Evolutionary conservation across 2,329 filamentous ascomycete species (phyloP), one percentile per base, ranked within the genome.

Genomic region (Pseudocercospora fuligena): DNA sequence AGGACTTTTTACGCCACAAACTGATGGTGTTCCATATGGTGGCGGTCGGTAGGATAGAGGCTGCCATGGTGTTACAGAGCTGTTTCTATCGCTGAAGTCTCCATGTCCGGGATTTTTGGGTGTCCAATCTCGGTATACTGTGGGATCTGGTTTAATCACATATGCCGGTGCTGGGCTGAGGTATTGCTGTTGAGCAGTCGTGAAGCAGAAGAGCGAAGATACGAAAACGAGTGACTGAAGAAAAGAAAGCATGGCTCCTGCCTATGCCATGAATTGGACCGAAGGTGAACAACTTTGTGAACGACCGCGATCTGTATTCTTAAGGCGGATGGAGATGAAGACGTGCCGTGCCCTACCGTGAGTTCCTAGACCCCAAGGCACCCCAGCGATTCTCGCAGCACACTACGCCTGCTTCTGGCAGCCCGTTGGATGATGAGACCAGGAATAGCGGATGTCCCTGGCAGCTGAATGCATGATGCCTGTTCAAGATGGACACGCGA

Each of bases 11-110:
- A 69, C 63, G 33, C 66, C 68, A 29, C 68, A 69, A 2, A 43
- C 14, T 11, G 36, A 43, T 7, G 63, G 65, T 25, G 58, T 46
- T 12, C 59, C 25, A 12, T 61, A 61, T 1, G 40, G 14, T 9
- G 23, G 59, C 7, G 61, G 49, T 12, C 21, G 29, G 8, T 63
- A 31, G n/a, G 61, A 46, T 12, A 43, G 31, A 57, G 68, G 61
- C 58, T 59, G 29, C 67, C 67, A 69, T 14, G 67, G 67, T 12
- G 67, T 69, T 27, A 69, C 67, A 40, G 67, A 64, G 19, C 21
- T 40, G 29, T 69, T 69, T 54, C 31, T 64, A 62, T 66, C 62
- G 29, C 64, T 29, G 40, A 69, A 69, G 43, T 57, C 33, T 23
- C 64, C 64, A 40, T 66, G 65, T 33, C 61, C 61, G n/a, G 64